These are phyloP conservation scores for Spencermartinsiella europaea DNA, from an alignment of 805 yeast genomes.

Conservation along the genomic window DNA sequence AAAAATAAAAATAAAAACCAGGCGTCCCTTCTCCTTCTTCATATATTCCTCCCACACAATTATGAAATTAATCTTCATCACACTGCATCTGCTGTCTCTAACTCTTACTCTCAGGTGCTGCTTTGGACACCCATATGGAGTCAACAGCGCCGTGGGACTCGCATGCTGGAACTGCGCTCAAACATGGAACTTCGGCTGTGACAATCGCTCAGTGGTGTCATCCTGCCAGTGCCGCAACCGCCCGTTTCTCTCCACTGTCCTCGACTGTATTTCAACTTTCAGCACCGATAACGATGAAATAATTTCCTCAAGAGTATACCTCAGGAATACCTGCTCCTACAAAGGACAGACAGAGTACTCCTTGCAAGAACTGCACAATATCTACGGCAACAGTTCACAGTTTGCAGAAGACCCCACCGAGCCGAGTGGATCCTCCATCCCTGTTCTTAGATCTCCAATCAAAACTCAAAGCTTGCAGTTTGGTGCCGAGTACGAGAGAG, in stretches of 20 bases:
- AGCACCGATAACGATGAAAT: slow-evolving; percentile 22
- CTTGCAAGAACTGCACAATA: slow-evolving; percentile 21
- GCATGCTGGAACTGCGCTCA: slow-evolving; percentile 32
- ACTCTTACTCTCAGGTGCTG: background rate
- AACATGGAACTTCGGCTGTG: slow-evolving; percentile 29
- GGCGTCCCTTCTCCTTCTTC: too few species aligned
- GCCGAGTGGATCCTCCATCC: slow-evolving; percentile 21
- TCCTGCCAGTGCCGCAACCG: slow-evolving; percentile 28
- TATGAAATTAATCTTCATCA: too few species aligned
- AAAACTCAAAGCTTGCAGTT: background rate
- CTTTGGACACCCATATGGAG: slow-evolving; percentile 24
- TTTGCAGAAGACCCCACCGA: slow-evolving; percentile 18
- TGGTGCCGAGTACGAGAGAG: slow-evolving; percentile 19
- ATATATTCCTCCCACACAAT: too few species aligned
- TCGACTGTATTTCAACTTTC: slow-evolving; percentile 25
- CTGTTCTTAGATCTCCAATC: slow-evolving; percentile 23
- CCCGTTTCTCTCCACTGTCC: slow-evolving; percentile 28
- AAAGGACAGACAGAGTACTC: slow-evolving; percentile 25
- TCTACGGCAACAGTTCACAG: slow-evolving; percentile 32
- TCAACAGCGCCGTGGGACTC: slow-evolving; percentile 28
- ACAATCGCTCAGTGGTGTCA: slow-evolving; percentile 2
- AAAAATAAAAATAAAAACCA: too few species aligned
- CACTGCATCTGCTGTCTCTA: too few species aligned
- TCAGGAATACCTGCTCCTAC: slow-evolving; percentile 27
- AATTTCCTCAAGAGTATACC: slow-evolving; percentile 23